Conservation (phyloP, 106 monocot genomes). For the Dendrobium chrysotoxum region DNA sequence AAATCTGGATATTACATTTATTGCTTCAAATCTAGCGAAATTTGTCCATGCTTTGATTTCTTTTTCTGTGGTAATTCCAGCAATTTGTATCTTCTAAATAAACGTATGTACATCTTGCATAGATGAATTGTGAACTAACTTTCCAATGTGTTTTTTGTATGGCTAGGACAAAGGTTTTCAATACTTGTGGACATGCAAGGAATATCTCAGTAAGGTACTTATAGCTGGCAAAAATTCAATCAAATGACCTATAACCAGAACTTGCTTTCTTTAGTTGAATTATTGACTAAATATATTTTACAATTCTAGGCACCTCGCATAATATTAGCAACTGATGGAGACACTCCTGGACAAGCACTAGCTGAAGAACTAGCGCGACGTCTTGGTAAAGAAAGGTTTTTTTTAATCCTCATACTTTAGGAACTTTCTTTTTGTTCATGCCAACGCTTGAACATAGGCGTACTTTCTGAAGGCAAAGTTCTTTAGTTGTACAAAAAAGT, state of each 20-base stretch:
- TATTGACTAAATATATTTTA: background rate
- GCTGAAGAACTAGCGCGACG: constrained; percentile 49
- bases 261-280: background rate
- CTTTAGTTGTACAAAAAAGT: background rate
- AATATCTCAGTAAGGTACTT: constrained; percentile 31
- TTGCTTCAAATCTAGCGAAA: background rate
- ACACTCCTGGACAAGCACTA: constrained; percentile 45
- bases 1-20: background rate
- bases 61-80: background rate
- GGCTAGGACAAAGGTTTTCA: constrained; percentile 42
- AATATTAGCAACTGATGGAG: constrained; percentile 51
- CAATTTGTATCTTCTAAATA: background rate
- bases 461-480: background rate
- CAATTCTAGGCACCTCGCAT: constrained; percentile 37
- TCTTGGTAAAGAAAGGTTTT: constrained; percentile 53
- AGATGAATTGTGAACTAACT: constrained; percentile 11
- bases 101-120: background rate
- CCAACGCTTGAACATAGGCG: background rate
- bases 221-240: background rate
- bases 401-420: background rate
- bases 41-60: background rate
- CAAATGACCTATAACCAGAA: background rate
- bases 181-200: constrained; percentile 45
- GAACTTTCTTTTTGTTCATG: background rate
- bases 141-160: constrained; percentile 21